Evolutionary conservation across 164 flowering plant species (phyloP), one percentile per base, ranked within the genome.

Genomic region (Brasenia schreberi): DNA sequence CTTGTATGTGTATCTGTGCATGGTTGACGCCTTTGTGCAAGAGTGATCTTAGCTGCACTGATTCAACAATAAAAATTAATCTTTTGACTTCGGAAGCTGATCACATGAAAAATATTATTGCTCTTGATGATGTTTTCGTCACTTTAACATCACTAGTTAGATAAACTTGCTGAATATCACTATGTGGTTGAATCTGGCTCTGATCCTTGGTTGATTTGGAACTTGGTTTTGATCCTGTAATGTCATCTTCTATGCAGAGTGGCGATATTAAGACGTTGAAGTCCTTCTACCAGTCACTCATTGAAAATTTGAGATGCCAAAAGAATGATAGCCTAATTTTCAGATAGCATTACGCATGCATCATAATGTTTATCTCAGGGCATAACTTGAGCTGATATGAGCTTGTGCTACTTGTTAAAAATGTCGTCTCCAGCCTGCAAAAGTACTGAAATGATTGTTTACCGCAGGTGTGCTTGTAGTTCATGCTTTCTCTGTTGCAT

Each of bases 301-400:
- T 92, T 52, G 96, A 88, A 71, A 82, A 75, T 56, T 74, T 95
- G 83, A 85, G 91, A 77, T 69, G 44, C 17, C 91, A 82, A 67
- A 92, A 86, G 68, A 95, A 92, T 74, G 97, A 98, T 71, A 92
- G 85, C 76, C 84, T 81, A 69, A 88, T 86, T 61, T 84, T 86
- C 83, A 87, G 98, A 92, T 95, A 92, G 84, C 96, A 81, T 69
- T 17, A 9, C 16, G 56, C 56, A 49, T 14, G 14, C 10, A 9
- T 49, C 12, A 14, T 49, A 49, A 1, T 49, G 12, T 49, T 49
- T 49, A 9, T 14, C 10, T 9, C 56, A 49, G 56, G 10, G 56
- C 56, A 14, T 49, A 49, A 14, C 56, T 49, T 49, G 56, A 49
- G 56, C 56, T 49, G 56, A 49, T 49, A 9, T 49, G 9, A 33